Evolutionary conservation across 371 early-diverging fungal species (phyloP), one percentile per base, ranked within the genome.

Genomic region (Amoeboaphelidium protococcarum): DNA sequence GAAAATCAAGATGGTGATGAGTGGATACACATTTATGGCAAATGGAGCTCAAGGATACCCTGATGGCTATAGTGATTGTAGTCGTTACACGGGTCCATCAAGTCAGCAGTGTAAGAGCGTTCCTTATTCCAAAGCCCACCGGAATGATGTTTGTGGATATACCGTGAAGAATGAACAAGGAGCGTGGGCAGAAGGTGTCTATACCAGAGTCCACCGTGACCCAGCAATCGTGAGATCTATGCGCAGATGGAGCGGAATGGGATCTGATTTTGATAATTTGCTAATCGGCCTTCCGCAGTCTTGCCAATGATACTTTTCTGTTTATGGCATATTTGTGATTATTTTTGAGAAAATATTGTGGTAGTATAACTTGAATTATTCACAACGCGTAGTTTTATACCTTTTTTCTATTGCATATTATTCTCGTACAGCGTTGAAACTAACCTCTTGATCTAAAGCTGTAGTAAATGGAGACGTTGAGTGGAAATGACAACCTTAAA

Each of bases 201-300:
- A 53, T 54, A 57, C 49, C 37, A 24, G 55, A 22, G 55, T 54
- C 23, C 55, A 54, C 55, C 41, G 55, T 22, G 55, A 54, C 44
- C 10, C 23, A 3, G 22, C 20, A 19, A 54, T 54, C 40, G 40
- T 54, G 27, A 52, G 44, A 23, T 53, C 55, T 23, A 54, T 54
- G 55, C 23, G 55, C 25, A 20, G 25, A 31, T 54, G 55, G 55
- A 55, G 53, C 41, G 55, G 55, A n/a, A n/a, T n/a, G n/a, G n/a
- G n/a, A n/a, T n/a, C n/a, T n/a, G n/a, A n/a, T n/a, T n/a, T n/a
- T n/a, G n/a, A n/a, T n/a, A n/a, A n/a, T n/a, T n/a, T n/a, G n/a
- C n/a, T n/a, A n/a, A n/a, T n/a, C n/a, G n/a, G n/a, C n/a, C n/a
- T n/a, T n/a, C n/a, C n/a, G n/a, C n/a, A n/a, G n/a, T n/a, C n/a